A percentile compares a stretch with the other conserved stretches of the same genome.
Evolutionary conservation across 129 eudicot genomes (phyloP).

Genomic region (Lonicera japonica): DNA sequence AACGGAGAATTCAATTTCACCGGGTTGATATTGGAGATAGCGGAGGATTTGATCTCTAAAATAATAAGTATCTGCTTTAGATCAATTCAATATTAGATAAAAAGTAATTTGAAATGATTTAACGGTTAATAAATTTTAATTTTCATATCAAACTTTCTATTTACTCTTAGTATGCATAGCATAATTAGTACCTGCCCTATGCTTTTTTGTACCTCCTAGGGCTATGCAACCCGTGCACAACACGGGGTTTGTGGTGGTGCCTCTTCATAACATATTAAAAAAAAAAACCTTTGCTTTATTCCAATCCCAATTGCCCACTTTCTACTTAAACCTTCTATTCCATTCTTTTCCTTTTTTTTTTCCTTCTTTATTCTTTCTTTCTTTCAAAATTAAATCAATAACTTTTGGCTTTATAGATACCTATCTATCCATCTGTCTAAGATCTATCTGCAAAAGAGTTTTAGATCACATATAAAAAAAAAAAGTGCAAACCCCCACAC

Average conservation of each 20-base stretch:
- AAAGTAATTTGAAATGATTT: background rate
- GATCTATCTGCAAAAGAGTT: background rate
- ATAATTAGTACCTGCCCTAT: background rate
- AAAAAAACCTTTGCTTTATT: constrained; percentile 24
- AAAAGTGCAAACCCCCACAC: constrained; percentile 15
- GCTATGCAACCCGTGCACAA: background rate
- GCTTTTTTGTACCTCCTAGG: background rate
- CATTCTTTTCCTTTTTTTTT: background rate
- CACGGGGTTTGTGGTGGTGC: constrained; percentile 1
- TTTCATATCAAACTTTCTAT: background rate
- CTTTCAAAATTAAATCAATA: background rate
- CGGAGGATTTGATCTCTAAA: too few species aligned
- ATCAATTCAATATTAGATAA: background rate
- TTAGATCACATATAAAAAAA: background rate
- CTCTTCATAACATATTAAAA: background rate
- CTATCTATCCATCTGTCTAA: background rate
- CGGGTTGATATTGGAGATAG: too few species aligned
- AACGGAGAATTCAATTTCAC: too few species aligned
- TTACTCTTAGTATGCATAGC: background rate
- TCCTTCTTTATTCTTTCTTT: background rate
- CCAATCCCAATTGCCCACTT: background rate
- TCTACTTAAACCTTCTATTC: constrained; percentile 9
- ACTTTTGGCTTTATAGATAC: background rate
- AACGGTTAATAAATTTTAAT: too few species aligned
- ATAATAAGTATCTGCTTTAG: too few species aligned